Evolutionary conservation across 2,329 filamentous ascomycete genomes (phyloP), one percentile per base, ranked within the genome.

Genomic region (Alternaria sp.): DNA sequence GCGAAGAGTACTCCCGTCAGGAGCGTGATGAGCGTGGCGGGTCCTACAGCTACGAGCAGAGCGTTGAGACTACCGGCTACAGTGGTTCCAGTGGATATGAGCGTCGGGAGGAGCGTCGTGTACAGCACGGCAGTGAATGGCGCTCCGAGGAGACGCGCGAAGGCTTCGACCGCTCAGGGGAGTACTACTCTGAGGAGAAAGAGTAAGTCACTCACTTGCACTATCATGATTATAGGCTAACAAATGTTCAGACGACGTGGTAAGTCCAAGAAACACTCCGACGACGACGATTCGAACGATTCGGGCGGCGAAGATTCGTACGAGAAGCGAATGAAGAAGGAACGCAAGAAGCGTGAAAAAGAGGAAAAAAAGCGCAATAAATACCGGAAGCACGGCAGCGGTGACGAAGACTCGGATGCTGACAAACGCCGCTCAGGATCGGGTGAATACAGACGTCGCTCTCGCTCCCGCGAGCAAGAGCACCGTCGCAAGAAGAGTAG

Each of bases 1-100:
- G 83, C 58, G 83, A 85, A 40, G 86, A 90, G 59, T 91, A 89
- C 77, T 82, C 83, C 59, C 85, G 87, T 32, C 89, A 86, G 65
- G 88, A 83, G 60, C 79, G 90, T 70, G 82, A 85, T 48, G 79
- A 81, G 22, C 77, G 63, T n/a, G 71, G 78, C 22, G 78, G 79
- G 20, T 71, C 71, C 30, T 87, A 86, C 65, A 85, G 86, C 41
- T 90, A 88, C 67, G 81, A 90, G 71, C 83, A 90, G 73, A 82
- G 81, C 49, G 85, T 82, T 5, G 86, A 90, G 72, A 83, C 84
- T 8, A 83, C 81, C 10, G 82, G 83, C 18, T 78, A 79, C 44
- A 66, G 69, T 43, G 68, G 72, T 5, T 84, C 84, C 4, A 85
- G 86, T 44, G 85, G 86, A 6, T 89, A 87, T 63, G 85, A 89